Evolutionary conservation across 2,329 filamentous ascomycete species (phyloP), one percentile per base, ranked within the genome.

Genomic region (Pseudogymnoascus sp.): DNA sequence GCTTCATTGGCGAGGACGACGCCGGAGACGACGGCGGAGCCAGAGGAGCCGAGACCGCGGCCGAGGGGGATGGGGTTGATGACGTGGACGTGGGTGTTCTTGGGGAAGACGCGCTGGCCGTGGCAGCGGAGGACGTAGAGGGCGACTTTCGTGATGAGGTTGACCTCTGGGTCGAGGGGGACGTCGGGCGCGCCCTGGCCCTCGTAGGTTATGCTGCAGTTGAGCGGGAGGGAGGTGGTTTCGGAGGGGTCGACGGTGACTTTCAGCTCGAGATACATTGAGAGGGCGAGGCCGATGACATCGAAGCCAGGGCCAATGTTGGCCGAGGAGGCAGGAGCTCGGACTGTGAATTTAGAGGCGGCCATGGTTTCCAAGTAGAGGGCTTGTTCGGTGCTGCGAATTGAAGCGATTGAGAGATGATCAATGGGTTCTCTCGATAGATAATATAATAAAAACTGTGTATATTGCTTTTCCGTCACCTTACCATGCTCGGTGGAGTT

Each of bases 251-350:
- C 85, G 73, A 96, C 82, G 67, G 87, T 91, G 75, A 98, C 90
- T 68, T 87, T 84, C 64, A 98, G 81, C 79, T 97, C 93, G 68
- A 99, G 89, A 79, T 93, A 96, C 76, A 97, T 87, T 69, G 92
- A 96, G 70, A 99, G 83, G 7, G 93, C 93, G 67, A 99, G 88
- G 70, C 95, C 92, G 75, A 98, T 96, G 72, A 97, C 93, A 81
- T 99, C 93, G 82, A 98, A 99, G 65, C 93, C 93, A 60, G 93
- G 93, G 70, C 92, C 93, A 74, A 98, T 97, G 81, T 98, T 98
- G 79, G 93, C 93, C 67, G 93, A 97, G 66, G 93, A 98, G 80
- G 91, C 96, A 69, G 93, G 93, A 67, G 92, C 91, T 78, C 84
- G 86, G 81, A 92, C 90, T 70, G 83, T 79, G 77, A 90, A 88